Base-by-base conservation (phyloP, 148 eudicot species). In the Chenopodium suecicum region DNA sequence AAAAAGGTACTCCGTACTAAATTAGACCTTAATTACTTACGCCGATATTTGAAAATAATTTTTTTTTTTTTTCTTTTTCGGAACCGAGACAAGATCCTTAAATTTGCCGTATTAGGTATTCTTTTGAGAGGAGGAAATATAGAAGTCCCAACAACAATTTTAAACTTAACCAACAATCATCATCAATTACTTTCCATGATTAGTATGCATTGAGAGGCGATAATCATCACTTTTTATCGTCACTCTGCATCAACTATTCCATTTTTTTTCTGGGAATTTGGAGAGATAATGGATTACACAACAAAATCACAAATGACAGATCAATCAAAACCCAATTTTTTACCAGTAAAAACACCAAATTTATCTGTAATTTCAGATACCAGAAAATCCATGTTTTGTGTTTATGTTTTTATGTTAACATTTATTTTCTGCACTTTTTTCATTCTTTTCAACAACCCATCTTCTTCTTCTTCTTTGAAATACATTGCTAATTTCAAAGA, bases 391-490 rank as follows among this genome's bases (percentile, higher is more conserved):
- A 83, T 76, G 56, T 68, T 79, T 46, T 83, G 77, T 75, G 76
- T 89, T 29, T 89, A 82, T 71, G 84, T 74, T 52, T 84, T 91
- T 82, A 84, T 87, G 75, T 70, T 84, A 41, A 63, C 85, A 23
- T 85, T 88, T 81, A 72, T 86, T 41, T 64, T 70, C 73, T 91
- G 81, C 81, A 82, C 85, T 5, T 52, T 86, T 74, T 84, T 86
- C 82, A 56, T 86, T 67, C 78, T 88, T 78, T 74, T 91, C n/a
- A 79, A 66, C 83, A 79, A 62, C 83, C 80, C 86, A 5, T 83
- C 87, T 4, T 70, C 72, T 4, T 81, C 72, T 4, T 81, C 86
- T 7, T 34, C 86, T 74, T 85, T 83, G 86, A 74, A 32, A 58
- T 60, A 71, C 23, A 67, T 83, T 65, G 78, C 75, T 44, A 73